These are phyloP conservation scores for cucumber (Cucumis sativus) DNA, from an alignment of 306 rosid species.

Conservation along the genomic window DNA sequence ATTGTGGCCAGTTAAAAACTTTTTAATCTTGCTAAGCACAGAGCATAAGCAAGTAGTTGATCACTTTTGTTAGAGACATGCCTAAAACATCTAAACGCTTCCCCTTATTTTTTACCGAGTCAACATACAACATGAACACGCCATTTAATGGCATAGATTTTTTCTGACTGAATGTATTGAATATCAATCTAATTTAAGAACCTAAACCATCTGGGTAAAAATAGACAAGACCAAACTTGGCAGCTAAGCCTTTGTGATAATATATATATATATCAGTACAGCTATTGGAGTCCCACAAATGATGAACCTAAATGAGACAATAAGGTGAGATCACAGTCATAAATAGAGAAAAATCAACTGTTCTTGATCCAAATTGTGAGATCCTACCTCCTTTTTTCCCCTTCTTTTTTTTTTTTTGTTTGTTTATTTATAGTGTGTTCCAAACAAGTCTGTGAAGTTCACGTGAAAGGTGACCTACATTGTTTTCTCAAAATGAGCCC, in stretches of 20 bases:
- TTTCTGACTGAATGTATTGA: slow-evolving; percentile 2
- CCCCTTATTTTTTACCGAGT: background rate
- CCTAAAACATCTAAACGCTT: background rate
- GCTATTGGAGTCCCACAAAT: slow-evolving; percentile 3
- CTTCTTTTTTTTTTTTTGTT: background rate
- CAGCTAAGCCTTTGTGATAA: background rate
- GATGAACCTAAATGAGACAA: background rate
- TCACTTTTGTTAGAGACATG: slow-evolving; percentile 4
- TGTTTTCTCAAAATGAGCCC: background rate
- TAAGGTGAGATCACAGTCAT: background rate
- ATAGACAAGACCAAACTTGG: background rate
- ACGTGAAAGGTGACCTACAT: slow-evolving; percentile 6
- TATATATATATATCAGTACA: background rate
- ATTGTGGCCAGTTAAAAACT: background rate
- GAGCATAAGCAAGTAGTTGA: background rate
- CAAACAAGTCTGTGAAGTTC: slow-evolving; percentile 3
- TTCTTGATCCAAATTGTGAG: background rate
- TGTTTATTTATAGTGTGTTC: background rate
- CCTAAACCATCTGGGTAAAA: background rate
- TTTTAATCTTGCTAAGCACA: background rate
- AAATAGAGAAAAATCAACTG: background rate
- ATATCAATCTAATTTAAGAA: background rate
- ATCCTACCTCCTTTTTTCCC: background rate
- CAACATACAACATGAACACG: background rate
- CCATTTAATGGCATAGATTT: slow-evolving; percentile 1